phyloP scores from a whole-genome alignment of 352 stramenopile genomes.

The Phytophthora sp. region DNA sequence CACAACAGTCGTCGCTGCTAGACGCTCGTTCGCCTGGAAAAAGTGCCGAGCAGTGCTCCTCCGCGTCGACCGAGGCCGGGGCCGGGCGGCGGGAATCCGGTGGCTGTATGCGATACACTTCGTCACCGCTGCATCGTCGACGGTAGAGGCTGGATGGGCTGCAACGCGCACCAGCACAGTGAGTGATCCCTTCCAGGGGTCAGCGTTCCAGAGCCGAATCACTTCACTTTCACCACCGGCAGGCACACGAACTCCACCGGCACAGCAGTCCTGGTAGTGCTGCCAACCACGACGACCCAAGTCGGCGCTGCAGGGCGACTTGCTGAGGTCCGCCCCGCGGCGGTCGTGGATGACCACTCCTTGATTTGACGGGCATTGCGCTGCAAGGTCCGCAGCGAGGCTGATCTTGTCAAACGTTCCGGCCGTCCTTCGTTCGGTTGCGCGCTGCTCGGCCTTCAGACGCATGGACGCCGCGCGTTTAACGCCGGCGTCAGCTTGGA shows the following conservation, averaged over 20 bases:
- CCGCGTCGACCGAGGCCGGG: too few relatives aligned
- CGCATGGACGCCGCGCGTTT: slow-evolving; percentile 3
- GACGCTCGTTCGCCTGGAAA: too few relatives aligned
- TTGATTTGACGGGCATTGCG: neutral
- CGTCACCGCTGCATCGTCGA: neutral
- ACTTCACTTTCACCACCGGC: too few relatives aligned
- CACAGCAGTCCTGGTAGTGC: too few relatives aligned
- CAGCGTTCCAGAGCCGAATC: too few relatives aligned
- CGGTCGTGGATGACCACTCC: neutral
- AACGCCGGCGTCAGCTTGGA: neutral
- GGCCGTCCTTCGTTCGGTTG: neutral
- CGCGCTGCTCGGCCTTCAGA: neutral
- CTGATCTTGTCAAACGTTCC: neutral
- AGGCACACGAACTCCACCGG: too few relatives aligned
- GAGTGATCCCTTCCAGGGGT: too few relatives aligned
- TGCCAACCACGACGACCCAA: neutral
- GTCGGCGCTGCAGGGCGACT: neutral
- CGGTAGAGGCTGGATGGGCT: neutral
- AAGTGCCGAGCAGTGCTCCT: too few relatives aligned
- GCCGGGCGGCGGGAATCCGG: neutral
- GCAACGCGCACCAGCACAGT: neutral
- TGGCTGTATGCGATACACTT: neutral
- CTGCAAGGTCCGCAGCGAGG: neutral
- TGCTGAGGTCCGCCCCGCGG: neutral
- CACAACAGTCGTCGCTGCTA: too few relatives aligned